Base-by-base conservation (phyloP, 2,329 filamentous ascomycete genomes). In the Dryadomyces quercus-mongolicae region DNA sequence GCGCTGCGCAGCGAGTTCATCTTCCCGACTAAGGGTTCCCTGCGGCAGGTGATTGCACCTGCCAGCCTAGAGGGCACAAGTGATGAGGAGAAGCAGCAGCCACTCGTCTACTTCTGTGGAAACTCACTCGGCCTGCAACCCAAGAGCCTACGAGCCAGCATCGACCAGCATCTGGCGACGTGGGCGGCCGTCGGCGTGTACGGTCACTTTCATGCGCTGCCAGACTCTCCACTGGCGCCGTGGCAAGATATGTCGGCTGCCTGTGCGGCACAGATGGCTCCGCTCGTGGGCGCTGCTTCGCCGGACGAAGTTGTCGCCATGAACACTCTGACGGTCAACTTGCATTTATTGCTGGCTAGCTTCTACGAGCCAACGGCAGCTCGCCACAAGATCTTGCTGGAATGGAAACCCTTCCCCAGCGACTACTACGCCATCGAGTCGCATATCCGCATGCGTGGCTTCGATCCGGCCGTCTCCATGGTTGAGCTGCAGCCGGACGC, bases 71-170 rank as follows among this genome's bases (percentile, higher is more conserved):
- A 12, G 10, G 15, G 36, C 36, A 16, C 10, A 2, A 34, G 16
- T 22, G 6, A 59, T 9, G 63, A 68, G 1, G 16, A 40, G 62
- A 73, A 20, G 47, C 47, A 38, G n/a, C 70, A 74, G 31, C 70
- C 71, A 49, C 78, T 76, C 56, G 84, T 88, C 56, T 96, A 95
- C 68, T 82, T 96, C 59, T 92, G 89, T 60, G 91, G 91, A 55
- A 95, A 95, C 71, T 95, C 89, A 0, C 77, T 95, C 1, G 90
- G 90, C 42, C 78, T 92, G 4, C 90, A 95, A 66, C 89, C 91
- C 47, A 81, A 78, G 58, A 77, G 78, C 15, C 82, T 84, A 0
- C 74, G 78, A 18, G 71, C 76, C 16, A 83, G 88, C 58, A 70
- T 95, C 58, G 73, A 83, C 48, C 77, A 81, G 5, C 89, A 94